Percentiles rank a stretch among this genome's conserved stretches.
Evolutionary conservation across 495 filamentous ascomycete species (phyloP).

Genomic region (Penicillium pulvis): DNA sequence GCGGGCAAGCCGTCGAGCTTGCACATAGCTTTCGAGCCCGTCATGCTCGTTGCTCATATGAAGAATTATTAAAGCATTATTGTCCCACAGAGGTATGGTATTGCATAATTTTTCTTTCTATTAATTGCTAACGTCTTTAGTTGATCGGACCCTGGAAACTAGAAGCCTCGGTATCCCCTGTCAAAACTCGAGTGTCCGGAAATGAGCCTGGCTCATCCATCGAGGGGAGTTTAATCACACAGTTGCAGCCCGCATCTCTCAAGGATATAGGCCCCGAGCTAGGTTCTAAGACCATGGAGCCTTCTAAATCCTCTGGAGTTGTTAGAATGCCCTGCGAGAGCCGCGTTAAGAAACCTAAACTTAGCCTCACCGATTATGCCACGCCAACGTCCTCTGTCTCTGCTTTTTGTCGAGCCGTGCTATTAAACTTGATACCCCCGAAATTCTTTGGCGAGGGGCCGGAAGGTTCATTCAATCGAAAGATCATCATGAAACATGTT

Average conservation of each 20-base stretch:
- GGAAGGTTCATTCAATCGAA: slow-evolving; percentile 58
- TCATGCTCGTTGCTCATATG: slow-evolving; percentile 76
- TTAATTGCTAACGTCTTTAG: slow-evolving; percentile 19
- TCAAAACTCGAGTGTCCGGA: slow-evolving; percentile 1
- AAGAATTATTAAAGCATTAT: slow-evolving; percentile 73
- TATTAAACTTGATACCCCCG: slow-evolving; percentile 72
- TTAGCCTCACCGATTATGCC: slow-evolving; percentile 66
- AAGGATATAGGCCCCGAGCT: neutral
- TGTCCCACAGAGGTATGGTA: slow-evolving; percentile 66
- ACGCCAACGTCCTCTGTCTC: slow-evolving; percentile 73
- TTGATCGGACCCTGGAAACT: slow-evolving; percentile 34
- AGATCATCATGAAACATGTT: slow-evolving; percentile 62
- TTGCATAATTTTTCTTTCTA: no score
- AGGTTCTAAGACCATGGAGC: neutral
- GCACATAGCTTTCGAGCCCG: slow-evolving; percentile 68
- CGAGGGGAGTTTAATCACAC: slow-evolving; percentile 34
- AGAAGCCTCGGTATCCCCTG: slow-evolving; percentile 19
- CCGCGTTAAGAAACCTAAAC: slow-evolving; percentile 19
- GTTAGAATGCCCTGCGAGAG: neutral
- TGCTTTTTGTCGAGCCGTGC: slow-evolving; percentile 80
- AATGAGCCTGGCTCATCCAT: slow-evolving; percentile 19
- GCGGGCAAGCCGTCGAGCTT: slow-evolving; percentile 59
- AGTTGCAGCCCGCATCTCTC: slow-evolving; percentile 15
- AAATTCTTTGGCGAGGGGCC: slow-evolving; percentile 70
- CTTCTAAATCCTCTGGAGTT: neutral